phyloP scores from a whole-genome alignment of 176 grass and related monocot genomes.

The Puccinellia tenuiflora region DNA sequence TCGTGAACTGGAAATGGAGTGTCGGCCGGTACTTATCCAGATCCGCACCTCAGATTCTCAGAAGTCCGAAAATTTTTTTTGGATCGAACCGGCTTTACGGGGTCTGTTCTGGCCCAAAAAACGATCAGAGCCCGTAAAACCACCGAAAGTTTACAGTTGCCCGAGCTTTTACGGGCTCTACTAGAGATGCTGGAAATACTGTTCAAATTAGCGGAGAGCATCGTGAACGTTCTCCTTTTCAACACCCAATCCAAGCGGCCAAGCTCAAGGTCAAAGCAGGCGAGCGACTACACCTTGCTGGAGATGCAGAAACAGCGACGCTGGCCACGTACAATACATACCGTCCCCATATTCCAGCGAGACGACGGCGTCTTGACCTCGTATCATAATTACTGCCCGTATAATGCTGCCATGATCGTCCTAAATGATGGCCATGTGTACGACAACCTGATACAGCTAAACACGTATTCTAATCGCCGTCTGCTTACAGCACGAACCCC shows the following conservation, averaged over 20 bases:
- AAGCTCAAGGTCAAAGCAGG: neutral
- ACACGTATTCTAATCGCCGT: neutral
- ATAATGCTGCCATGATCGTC: neutral
- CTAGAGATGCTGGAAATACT: too few species aligned
- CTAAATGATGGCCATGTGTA: constrained; percentile 25
- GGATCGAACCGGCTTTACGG: too few species aligned
- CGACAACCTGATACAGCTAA: neutral
- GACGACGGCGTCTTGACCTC: neutral
- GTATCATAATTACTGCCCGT: neutral
- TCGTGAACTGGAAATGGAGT: too few species aligned
- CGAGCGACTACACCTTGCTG: neutral
- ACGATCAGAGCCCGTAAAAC: too few species aligned
- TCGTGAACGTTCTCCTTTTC: neutral
- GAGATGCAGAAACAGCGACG: neutral
- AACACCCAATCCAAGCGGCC: neutral
- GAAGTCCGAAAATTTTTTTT: too few species aligned
- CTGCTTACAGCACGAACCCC: neutral
- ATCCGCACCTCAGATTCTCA: too few species aligned
- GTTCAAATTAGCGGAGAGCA: neutral
- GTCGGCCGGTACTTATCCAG: too few species aligned
- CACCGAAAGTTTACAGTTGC: too few species aligned
- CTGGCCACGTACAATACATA: neutral
- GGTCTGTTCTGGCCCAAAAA: too few species aligned
- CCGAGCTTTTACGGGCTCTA: too few species aligned
- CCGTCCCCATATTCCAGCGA: neutral